Percentiles rank a stretch among this genome's conserved stretches.
Evolutionary conservation across 2,329 filamentous ascomycete genomes (phyloP).

Genomic region (Fusarium bactridioides): DNA sequence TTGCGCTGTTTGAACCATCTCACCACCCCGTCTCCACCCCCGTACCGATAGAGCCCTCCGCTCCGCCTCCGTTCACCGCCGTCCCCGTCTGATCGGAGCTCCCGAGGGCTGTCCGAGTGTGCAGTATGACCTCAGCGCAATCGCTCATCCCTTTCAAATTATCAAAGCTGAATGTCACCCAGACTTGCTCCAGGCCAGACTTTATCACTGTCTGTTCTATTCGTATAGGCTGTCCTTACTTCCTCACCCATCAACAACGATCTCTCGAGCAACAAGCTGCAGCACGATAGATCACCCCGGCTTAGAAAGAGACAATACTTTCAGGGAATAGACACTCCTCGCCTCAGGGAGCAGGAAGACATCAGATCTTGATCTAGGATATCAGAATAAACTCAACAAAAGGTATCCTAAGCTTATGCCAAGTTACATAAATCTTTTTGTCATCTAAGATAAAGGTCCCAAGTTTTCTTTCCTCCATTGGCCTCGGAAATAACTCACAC

Average conservation of each 20-base stretch:
- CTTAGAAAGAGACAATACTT: not conserved
- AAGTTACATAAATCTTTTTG: not conserved
- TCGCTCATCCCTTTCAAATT: not conserved
- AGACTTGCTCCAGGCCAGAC: not conserved
- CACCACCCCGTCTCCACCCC: conserved; percentile 27
- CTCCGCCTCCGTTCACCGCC: conserved; percentile 40
- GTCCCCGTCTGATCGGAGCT: conserved; percentile 33
- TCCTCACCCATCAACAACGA: not conserved
- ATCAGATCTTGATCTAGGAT: not conserved
- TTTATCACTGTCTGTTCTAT: not conserved
- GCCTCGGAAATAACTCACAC: not conserved
- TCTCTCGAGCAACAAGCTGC: not conserved
- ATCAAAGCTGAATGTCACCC: not conserved
- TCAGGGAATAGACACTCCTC: not conserved
- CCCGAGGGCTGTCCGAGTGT: conserved; percentile 15
- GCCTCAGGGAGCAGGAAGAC: not conserved
- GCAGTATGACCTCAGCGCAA: conserved; percentile 8
- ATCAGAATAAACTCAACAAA: not conserved
- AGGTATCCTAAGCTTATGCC: not conserved
- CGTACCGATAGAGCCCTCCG: conserved; percentile 37
- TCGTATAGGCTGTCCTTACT: not conserved
- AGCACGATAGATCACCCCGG: not conserved
- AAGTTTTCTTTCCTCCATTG: not conserved
- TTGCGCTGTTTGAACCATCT: conserved; percentile 9
- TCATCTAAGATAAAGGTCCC: not conserved